phyloP scores from a whole-genome alignment of 352 stramenopile species.

The Phytophthora agathidicida region DNA sequence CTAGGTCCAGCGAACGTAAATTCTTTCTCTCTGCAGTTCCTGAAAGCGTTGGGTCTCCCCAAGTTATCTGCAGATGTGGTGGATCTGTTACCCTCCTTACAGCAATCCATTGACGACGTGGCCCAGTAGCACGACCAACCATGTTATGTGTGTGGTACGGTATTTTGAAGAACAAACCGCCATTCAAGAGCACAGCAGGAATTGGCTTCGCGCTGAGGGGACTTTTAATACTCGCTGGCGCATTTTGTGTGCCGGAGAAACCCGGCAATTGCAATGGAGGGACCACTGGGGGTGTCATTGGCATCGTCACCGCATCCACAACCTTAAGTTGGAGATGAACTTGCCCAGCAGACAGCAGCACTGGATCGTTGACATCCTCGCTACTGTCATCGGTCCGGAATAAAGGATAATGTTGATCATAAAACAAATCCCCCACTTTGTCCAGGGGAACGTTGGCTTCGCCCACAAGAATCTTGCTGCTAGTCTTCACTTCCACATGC shows the following conservation, averaged over 20 bases:
- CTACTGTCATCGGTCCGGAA: conserved; percentile 29
- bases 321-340: conserved; percentile 80
- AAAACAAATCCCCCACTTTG: conserved; percentile 51
- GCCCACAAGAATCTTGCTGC: conserved; percentile 71
- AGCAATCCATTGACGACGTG: conserved; percentile 70
- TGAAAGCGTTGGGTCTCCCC: conserved; percentile 65
- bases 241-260: conserved; percentile 5
- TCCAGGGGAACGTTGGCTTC: conserved; percentile 54
- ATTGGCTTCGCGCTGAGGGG: conserved; percentile 30
- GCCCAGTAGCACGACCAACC: conserved; percentile 31
- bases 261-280: conserved; percentile 39
- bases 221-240: conserved; percentile 3
- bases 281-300: conserved; percentile 12
- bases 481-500: conserved; percentile 61
- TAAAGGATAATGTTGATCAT: conserved; percentile 75
- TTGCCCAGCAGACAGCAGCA: conserved; percentile 40
- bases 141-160: conserved; percentile 69
- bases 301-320: conserved; percentile 31
- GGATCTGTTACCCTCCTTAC: conserved; percentile 29
- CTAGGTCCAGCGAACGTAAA: conserved; percentile 45
- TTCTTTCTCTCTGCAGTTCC: conserved; percentile 38
- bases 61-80: conserved; percentile 59
- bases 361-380: conserved; percentile 15
- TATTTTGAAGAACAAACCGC: conserved; percentile 79
- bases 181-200: conserved; percentile 53